Evolutionary conservation across 164 flowering plant species (phyloP), one percentile per base, ranked within the genome.

Genomic region (Aristolochia fimbriata): DNA sequence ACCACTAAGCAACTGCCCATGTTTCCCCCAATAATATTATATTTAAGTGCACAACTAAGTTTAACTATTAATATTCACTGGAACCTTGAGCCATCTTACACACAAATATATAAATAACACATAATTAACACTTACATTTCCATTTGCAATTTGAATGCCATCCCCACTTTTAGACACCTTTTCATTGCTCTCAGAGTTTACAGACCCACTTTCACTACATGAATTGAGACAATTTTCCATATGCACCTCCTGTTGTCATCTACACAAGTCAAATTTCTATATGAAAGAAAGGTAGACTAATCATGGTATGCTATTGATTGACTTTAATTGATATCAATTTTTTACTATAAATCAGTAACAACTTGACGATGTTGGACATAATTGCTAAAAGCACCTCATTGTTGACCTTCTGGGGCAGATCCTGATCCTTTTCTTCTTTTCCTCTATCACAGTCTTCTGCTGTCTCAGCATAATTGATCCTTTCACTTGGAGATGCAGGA

Each of bases 231-330:
- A 53, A 61, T 31, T 63, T 62, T 65, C 70, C 64, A 25, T 53
- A 41, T 63, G 66, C 33, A 67, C 51, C 72, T 71, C 82, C 82
- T 82, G 81, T 61, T 63, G 71, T 75, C 61, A 80, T 74, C 73
- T 71, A 77, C 65, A 82, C 50, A 77, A 62, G 78, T 79, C 73
- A 77, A 71, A 62, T 74, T 69, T 79, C 78, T 68, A 66, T 21
- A 72, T 72, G 68, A 73, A 73, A 30, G 7, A 61, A 65, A 62
- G 56, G 47, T 14, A 49, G 15, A 58, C 43, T 37, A 10, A 37
- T 37, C 43, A 37, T 37, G 43, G 43, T 10, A 37, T 37, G 4
- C 12, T 37, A 37, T 37, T 37, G 43, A 37, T 37, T 37, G 43
- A 10, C 43, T 37, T 37, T 7, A 37, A 37, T 37, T 37, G 30